These are phyloP conservation scores for Thermomucor indicae-seudaticae DNA, from an alignment of 371 early-diverging fungal species.

Conservation along the genomic window DNA sequence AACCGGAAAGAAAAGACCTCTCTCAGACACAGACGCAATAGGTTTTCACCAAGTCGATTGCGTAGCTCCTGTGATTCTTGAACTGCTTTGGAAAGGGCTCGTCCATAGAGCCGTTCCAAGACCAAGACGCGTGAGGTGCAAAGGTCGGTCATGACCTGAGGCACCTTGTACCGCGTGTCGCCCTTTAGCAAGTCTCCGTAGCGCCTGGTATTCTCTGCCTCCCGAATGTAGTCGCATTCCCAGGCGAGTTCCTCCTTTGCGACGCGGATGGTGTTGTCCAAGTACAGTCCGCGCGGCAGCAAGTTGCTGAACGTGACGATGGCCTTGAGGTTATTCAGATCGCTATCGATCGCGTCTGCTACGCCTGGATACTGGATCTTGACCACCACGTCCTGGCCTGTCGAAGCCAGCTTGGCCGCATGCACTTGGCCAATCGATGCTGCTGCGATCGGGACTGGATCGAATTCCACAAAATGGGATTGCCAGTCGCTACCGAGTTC, in stretches of 20 bases:
- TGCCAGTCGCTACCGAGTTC: slow-evolving; percentile 83
- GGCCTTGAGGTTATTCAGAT: slow-evolving; percentile 80
- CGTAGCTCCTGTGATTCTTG: slow-evolving; percentile 63
- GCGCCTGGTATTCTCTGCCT: slow-evolving; percentile 71
- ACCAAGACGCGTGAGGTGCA: slow-evolving; percentile 75
- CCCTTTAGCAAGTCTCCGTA: slow-evolving; percentile 63
- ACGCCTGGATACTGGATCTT: slow-evolving; percentile 98
- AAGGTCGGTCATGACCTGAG: slow-evolving; percentile 65
- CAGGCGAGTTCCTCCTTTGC: slow-evolving; percentile 87
- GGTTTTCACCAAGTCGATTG: slow-evolving; percentile 53
- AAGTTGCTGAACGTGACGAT: slow-evolving; percentile 77
- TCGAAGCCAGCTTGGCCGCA: slow-evolving; percentile 53
- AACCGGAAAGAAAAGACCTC: slow-evolving; percentile 91
- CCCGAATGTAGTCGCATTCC: slow-evolving; percentile 93
- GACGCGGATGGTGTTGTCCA: slow-evolving; percentile 93
- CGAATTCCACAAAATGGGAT: slow-evolving; percentile 63
- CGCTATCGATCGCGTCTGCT: slow-evolving; percentile 81
- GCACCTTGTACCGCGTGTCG: slow-evolving; percentile 72
- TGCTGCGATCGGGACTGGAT: slow-evolving; percentile 83
- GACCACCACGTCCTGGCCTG: slow-evolving; percentile 71
- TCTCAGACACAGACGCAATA: slow-evolving; percentile 80
- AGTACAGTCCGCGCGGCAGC: slow-evolving; percentile 89
- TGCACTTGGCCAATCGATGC: slow-evolving; percentile 98
- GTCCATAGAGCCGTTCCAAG: slow-evolving; percentile 77
- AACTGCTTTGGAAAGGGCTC: slow-evolving; percentile 64